Base-by-base conservation (phyloP, 805 yeast species). In the Tetrapisispora pingtungensis region DNA sequence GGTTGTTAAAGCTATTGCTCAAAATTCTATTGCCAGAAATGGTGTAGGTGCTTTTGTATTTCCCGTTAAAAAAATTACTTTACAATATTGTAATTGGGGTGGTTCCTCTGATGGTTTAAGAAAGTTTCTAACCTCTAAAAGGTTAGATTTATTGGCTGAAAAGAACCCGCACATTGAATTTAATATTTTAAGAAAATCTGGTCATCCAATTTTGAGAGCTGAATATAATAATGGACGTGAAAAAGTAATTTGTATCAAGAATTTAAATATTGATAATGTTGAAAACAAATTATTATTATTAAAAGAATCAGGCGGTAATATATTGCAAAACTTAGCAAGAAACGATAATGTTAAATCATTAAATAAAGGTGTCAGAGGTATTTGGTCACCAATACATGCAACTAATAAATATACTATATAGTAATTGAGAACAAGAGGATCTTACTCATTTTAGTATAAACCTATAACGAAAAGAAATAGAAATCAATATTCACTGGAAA, bases 311-410 rank as follows among this genome's bases (percentile, higher is more conserved):
- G 74, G 84, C 40, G 97, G 97, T 42, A 72, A 68, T 28, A 68
- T 68, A 46, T 59, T 81, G 43, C 64, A 68, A 52, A 80, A 78
- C 56, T 72, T 75, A 56, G 68, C 73, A 54, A 83, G 83, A 63
- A 78, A 70, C 53, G 80, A 84, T 59, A 82, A 86, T 46, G 97
- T 93, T 31, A 75, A 79, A 64, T 81, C 95, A 35, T 66, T 74
- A 49, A 93, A 90, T 61, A 76, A 74, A 44, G 80, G 94, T 45
- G 88, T 90, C 15, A 83, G 98, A 73, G 98, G 98, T 58, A 74
- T 93, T 40, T 93, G 98, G 98, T 88, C 97, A 38, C 98, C 98
- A 46, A 72, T 90, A 70, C 96, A 89, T 59, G 81, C 61, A 10
- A n/a, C 34, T 15, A 15, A 32, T 32, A 32, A 49, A 42, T 55